Base-by-base conservation (phyloP, 2,329 filamentous ascomycete genomes). In the Aspergillus versicolor region DNA sequence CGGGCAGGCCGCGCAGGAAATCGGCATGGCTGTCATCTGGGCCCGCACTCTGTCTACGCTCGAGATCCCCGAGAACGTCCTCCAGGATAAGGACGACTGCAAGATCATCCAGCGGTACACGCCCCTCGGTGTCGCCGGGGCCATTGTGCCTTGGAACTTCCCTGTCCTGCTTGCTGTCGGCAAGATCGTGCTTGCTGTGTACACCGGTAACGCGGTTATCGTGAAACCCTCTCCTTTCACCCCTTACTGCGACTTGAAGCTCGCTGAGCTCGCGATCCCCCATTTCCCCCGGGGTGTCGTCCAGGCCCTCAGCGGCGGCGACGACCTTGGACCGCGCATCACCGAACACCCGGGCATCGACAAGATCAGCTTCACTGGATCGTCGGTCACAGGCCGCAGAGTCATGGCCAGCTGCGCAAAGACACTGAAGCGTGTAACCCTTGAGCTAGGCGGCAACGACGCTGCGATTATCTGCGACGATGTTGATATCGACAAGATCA, bases 61-160 rank as follows among this genome's bases (percentile, higher is more conserved):
- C 19, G 24, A 40, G 19, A 42, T 57, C 43, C 49, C 54, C 43
- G 77, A 80, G 53, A 77, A 80, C 42, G 63, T 81, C 57, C 69
- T 82, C 54, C 75, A 77, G 60, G 81, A 84, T 38, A 77, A 77
- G 49, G 75, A 77, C 12, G 73, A 73, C 11, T 58, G 58, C 22
- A 63, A 67, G 44, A 60, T 75, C 12, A 60, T 73, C 32, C 66
- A 72, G 51, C 67, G 72, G 21, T 72, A 75, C 53, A 71, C 66
- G 1, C 75, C 76, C 0, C 58, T 78, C 2, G 75, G 75, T 4
- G 72, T 78, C 13, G 63, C 78, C 2, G 82, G 75, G 12, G 84
- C 79, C 57, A 86, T 86, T 62, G 81, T 82, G 22, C 83, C 84
- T 1, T 87, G 84, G 84, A 87, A 87, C 67, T 86, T 70, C 60